These are phyloP conservation scores for Boletus rubroflammeus DNA, from an alignment of 768 basidiomycete genomes.

Conservation along the genomic window DNA sequence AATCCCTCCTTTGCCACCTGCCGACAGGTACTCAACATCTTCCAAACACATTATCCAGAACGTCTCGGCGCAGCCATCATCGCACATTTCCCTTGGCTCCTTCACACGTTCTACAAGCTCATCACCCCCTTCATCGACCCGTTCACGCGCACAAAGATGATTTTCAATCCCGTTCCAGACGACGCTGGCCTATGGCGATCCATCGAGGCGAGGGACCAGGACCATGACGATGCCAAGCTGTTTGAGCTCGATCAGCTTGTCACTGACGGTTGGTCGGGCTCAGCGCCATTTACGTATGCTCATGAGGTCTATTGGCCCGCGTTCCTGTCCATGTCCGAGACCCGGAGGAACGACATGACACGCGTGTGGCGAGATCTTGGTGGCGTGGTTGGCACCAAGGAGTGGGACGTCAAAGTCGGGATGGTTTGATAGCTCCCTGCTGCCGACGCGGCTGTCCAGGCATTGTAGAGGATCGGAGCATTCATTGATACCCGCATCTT, in stretches of 20 bases:
- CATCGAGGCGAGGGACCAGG: slow-evolving; percentile 19
- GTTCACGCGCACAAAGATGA: slow-evolving; percentile 68
- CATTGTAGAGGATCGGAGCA: slow-evolving; percentile 1
- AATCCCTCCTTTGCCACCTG: slow-evolving; percentile 41
- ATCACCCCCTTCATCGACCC: slow-evolving; percentile 83
- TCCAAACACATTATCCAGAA: slow-evolving; percentile 84
- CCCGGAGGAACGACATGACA: slow-evolving; percentile 46
- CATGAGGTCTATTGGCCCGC: slow-evolving; percentile 76
- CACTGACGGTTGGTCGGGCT: slow-evolving; percentile 67
- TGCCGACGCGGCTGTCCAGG: slow-evolving; percentile 1
- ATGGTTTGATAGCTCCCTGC: slow-evolving; percentile 1
- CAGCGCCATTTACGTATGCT: slow-evolving; percentile 61
- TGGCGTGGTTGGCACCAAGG: slow-evolving; percentile 64
- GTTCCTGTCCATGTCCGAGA: slow-evolving; percentile 52
- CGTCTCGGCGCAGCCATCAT: slow-evolving; percentile 73
- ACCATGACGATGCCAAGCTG: slow-evolving; percentile 29
- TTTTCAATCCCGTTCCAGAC: slow-evolving; percentile 57
- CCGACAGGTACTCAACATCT: slow-evolving; percentile 50
- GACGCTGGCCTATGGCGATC: slow-evolving; percentile 27
- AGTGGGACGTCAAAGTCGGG: slow-evolving; percentile 69
- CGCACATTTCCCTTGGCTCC: slow-evolving; percentile 73
- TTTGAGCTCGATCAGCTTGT: slow-evolving; percentile 71
- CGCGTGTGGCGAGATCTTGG: slow-evolving; percentile 68
- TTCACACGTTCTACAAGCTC: slow-evolving; percentile 72
- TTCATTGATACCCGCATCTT: no score